Conservation (phyloP, 1,284 basidiomycete genomes). For the Pseudozyma sp. region DNA sequence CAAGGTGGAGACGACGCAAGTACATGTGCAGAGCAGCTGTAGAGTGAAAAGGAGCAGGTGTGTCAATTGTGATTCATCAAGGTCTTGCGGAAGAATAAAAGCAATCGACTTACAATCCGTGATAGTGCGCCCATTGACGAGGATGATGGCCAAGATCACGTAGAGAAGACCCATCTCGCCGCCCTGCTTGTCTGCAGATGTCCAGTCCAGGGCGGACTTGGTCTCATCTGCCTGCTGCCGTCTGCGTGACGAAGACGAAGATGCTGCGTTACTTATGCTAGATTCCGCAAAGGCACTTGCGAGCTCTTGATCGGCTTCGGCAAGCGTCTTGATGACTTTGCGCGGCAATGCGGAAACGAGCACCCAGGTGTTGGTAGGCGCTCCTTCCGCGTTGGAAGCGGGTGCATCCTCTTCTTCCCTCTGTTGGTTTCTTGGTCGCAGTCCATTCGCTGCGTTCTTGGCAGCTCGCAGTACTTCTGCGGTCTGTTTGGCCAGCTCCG, state of each 20-base stretch:
- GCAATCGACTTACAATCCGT: slow-evolving; percentile 55
- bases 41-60: not conserved
- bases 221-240: not conserved
- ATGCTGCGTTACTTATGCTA: not conserved
- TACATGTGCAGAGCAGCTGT: slow-evolving; percentile 39
- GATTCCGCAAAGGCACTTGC: slow-evolving; percentile 15
- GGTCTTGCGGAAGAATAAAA: too few species aligned
- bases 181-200: slow-evolving; percentile 45
- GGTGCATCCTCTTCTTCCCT: slow-evolving; percentile 1
- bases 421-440: slow-evolving; percentile 21
- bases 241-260: slow-evolving; percentile 18
- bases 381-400: slow-evolving; percentile 16
- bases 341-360: slow-evolving; percentile 26
- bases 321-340: slow-evolving; percentile 15
- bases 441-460: slow-evolving; percentile 27
- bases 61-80: not conserved
- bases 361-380: slow-evolving; percentile 28
- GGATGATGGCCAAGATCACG: slow-evolving; percentile 64
- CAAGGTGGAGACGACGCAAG: slow-evolving; percentile 32
- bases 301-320: slow-evolving; percentile 16
- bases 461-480: slow-evolving; percentile 33
- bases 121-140: slow-evolving; percentile 66
- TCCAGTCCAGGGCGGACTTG: slow-evolving; percentile 42
- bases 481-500: slow-evolving; percentile 35
- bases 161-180: slow-evolving; percentile 65